Base-by-base conservation (phyloP, 2,329 filamentous ascomycete species). In the Colletotrichum kahawae region DNA sequence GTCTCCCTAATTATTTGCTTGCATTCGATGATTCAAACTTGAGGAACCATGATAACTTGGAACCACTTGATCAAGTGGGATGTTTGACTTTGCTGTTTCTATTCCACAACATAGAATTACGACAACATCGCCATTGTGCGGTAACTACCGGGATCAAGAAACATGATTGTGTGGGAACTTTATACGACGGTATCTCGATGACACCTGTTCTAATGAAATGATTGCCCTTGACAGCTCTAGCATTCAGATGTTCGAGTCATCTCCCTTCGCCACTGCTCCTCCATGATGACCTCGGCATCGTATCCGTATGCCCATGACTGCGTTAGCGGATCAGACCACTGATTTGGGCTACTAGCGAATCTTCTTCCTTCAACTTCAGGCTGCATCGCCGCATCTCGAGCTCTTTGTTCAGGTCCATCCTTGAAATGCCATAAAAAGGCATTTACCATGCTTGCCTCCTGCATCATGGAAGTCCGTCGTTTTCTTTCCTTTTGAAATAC, bases 381-480 rank as follows among this genome's bases (percentile, higher is more conserved):
- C 3, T 71, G 36, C 84, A 87, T 87, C 1, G 83, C 85, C 8
- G 71, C 80, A 75, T 88, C 87, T 31, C 87, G 78, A 0, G 86
- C 85, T 71, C 80, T 62, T 78, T 88, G 87, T 56, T 82, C 75
- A 0, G 84, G 83, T 0, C 87, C 86, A 74, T 88, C 86, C 0
- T 81, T 71, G 56, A 88, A 86, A 38, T 89, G 87, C 87, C 87
- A 89, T 4, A 90, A 77, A 27, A 84, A 81, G 2, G 84, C 85
- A 74, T 90, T 90, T 7, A 88, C 80, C 16, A 83, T 92, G 0
- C 92, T 91, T 4, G 91, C 82, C 18, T 88, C 83, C 0, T 93
- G 92, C 0, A 93, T 88, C 77, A 86, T 89, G 54, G 92, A 89
- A 0, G 92, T 93, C 5, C 92, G 85, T 51, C 87, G 82, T 34